These are phyloP conservation scores for Nannochloropsis salina DNA, from an alignment of 108 stramenopile species.

Conservation along the genomic window DNA sequence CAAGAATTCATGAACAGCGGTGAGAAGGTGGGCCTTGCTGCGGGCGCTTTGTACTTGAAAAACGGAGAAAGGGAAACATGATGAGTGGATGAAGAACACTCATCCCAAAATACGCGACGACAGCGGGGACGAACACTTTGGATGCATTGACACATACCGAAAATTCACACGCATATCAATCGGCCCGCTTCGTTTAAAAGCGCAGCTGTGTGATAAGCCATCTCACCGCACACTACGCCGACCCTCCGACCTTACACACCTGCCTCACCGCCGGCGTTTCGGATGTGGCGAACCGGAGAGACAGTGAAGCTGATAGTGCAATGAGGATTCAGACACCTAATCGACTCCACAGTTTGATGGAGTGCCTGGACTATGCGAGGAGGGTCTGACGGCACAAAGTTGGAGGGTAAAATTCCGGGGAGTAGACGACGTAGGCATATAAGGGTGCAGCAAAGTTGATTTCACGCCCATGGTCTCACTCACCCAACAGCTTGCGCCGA, in stretches of 20 bases:
- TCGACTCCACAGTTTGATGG: neutral
- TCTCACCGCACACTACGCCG: too few species aligned
- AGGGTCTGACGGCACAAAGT: neutral
- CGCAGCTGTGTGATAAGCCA: too few species aligned
- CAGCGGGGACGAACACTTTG: too few species aligned
- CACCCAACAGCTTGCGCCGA: neutral
- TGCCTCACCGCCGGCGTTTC: neutral
- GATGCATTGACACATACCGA: too few species aligned
- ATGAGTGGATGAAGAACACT: neutral
- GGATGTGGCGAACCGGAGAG: neutral
- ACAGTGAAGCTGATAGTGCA: neutral
- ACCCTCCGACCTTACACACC: neutral
- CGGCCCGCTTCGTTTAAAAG: too few species aligned
- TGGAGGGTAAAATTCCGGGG: neutral
- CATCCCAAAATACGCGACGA: too few species aligned
- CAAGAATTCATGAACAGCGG: neutral
- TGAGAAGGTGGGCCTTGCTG: constrained; percentile 6
- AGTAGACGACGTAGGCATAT: neutral
- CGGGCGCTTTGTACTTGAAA: neutral
- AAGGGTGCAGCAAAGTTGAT: too few species aligned
- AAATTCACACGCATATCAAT: too few species aligned
- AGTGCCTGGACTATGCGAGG: neutral
- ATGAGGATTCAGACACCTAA: neutral
- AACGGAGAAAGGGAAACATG: neutral
- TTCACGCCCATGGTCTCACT: neutral